A percentile compares a stretch with the other conserved stretches of the same genome.
Evolutionary conservation across 257 asterid species (phyloP).

Genomic region (Penstemon eatonii): DNA sequence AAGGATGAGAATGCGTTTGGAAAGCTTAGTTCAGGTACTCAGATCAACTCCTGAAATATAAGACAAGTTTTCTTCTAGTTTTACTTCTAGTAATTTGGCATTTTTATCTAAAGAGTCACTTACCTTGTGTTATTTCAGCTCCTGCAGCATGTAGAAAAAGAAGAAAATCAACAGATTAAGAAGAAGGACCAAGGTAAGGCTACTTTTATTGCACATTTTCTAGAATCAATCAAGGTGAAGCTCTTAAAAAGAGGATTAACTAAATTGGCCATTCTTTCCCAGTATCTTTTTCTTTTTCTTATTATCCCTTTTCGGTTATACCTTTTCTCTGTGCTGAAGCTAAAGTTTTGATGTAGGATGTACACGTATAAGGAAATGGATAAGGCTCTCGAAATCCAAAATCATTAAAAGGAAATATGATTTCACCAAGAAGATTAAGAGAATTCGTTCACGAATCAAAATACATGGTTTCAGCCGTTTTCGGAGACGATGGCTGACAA

Average conservation of each 20-base stretch:
- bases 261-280: not conserved
- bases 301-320: not conserved
- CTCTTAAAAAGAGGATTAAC: not conserved
- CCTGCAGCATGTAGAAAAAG: constrained; percentile 36
- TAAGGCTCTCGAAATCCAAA: constrained; percentile 52
- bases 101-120: constrained; percentile 11
- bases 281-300: not conserved
- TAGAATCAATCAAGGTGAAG: not conserved
- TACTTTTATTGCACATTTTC: constrained; percentile 9
- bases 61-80: not conserved
- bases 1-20: constrained; percentile 75
- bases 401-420: constrained; percentile 40
- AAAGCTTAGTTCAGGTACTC: constrained; percentile 68
- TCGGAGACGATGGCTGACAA: constrained; percentile 49
- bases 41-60: constrained; percentile 7
- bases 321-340: not conserved
- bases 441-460: constrained; percentile 67
- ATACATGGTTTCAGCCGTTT: constrained; percentile 60
- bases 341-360: constrained; percentile 48
- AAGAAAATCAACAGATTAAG: constrained; percentile 44
- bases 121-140: constrained; percentile 48
- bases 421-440: constrained; percentile 51
- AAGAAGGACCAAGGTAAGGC: constrained; percentile 43
- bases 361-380: constrained; percentile 48
- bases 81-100: not conserved